Evolutionary conservation across 768 basidiomycete species (phyloP).

Genomic region (Dacryopinax spathularia): DNA sequence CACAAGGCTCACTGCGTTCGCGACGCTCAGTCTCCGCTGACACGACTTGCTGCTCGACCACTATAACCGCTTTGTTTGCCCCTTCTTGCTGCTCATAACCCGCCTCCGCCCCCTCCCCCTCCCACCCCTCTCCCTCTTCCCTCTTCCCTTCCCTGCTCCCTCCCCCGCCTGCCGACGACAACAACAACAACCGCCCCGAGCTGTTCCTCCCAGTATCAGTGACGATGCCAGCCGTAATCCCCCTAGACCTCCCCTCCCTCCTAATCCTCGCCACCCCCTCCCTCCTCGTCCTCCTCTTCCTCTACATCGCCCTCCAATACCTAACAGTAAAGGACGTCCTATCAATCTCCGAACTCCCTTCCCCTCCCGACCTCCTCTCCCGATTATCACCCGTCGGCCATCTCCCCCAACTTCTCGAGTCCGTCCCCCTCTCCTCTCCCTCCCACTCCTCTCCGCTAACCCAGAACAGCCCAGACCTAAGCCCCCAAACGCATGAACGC

Average conservation of each 20-base stretch:
- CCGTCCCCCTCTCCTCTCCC: background rate
- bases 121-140: too few relatives aligned
- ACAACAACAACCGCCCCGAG: too few relatives aligned
- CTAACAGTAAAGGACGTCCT: background rate
- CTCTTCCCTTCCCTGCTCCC: background rate
- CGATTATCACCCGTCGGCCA: background rate
- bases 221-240: background rate
- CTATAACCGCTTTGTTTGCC: background rate
- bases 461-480: constrained; percentile 34
- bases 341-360: background rate
- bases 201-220: background rate
- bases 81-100: too few relatives aligned
- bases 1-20: too few relatives aligned
- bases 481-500: constrained; percentile 44
- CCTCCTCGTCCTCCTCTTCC: constrained; percentile 2
- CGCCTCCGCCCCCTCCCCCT: too few relatives aligned
- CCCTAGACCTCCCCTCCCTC: background rate
- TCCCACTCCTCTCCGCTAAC: background rate
- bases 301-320: background rate
- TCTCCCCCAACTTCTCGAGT: background rate
- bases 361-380: background rate
- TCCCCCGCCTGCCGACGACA: background rate
- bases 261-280: background rate
- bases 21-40: too few relatives aligned
- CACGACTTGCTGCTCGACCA: too few relatives aligned